These are phyloP conservation scores for Penicillium sp. DNA, from an alignment of 2,329 filamentous ascomycete genomes.

Conservation along the genomic window DNA sequence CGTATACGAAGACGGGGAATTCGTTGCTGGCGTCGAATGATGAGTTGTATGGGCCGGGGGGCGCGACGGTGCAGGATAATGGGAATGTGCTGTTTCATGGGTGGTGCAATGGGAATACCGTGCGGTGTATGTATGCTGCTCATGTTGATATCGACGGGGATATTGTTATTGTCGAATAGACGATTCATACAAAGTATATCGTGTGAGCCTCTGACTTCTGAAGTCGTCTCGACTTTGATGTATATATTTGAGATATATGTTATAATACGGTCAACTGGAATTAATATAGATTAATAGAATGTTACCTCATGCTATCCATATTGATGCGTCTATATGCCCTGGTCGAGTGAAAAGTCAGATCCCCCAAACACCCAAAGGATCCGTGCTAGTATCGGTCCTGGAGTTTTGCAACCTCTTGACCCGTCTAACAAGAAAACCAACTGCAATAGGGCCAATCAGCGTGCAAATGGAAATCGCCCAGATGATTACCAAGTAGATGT, in stretches of 20 bases:
- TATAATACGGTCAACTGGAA: not conserved
- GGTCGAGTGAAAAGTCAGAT: no score
- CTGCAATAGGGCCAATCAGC: constrained; percentile 47
- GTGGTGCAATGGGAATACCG: constrained; percentile 22
- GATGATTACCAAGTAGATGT: constrained; percentile 50
- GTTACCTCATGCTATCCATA: no score
- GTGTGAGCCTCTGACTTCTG: no score
- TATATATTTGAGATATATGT: not conserved
- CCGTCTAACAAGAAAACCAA: constrained; percentile 46
- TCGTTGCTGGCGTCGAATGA: constrained; percentile 33
- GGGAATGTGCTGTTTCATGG: constrained; percentile 34
- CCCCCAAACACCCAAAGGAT: constrained; percentile 44
- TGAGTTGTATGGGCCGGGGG: constrained; percentile 29
- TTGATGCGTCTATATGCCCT: no score
- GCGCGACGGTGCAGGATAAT: constrained; percentile 28
- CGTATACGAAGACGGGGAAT: constrained; percentile 32
- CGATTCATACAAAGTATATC: no score
- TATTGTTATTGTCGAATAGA: not conserved
- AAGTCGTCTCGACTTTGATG: no score
- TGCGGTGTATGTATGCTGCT: constrained; percentile 30
- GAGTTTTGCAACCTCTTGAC: constrained; percentile 37
- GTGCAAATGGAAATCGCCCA: constrained; percentile 57
- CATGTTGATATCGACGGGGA: constrained; percentile 18
- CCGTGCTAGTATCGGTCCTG: constrained; percentile 19
- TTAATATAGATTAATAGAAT: not conserved